Evolutionary conservation across 805 yeast species (phyloP).

Genomic region (Saturnispora zaruensis): DNA sequence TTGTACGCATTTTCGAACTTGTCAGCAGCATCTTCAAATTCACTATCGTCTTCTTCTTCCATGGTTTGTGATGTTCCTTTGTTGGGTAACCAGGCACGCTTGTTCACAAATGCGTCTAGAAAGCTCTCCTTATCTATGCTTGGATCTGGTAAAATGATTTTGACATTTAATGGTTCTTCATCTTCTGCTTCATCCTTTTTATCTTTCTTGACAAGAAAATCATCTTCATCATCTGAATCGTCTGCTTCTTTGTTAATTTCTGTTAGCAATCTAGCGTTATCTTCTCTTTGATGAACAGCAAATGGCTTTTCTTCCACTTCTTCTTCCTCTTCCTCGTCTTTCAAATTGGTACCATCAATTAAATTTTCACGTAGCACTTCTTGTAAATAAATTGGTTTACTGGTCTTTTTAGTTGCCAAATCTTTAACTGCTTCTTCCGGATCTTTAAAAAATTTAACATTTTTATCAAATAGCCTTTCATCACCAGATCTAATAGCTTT

Average conservation of each 20-base stretch:
- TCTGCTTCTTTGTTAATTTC: slow-evolving; percentile 65
- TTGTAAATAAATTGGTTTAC: slow-evolving; percentile 76
- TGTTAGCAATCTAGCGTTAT: slow-evolving; percentile 58
- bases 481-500: slow-evolving; percentile 64
- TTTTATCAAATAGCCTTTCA: slow-evolving; percentile 54
- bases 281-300: slow-evolving; percentile 67
- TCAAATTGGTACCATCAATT: slow-evolving; percentile 53
- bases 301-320: slow-evolving; percentile 58
- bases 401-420: slow-evolving; percentile 23
- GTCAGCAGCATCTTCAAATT: slow-evolving; percentile 88
- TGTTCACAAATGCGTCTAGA: slow-evolving; percentile 59
- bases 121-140: slow-evolving; percentile 51
- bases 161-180: slow-evolving; percentile 16
- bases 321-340: slow-evolving; percentile 45
- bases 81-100: slow-evolving; percentile 85
- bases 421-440: slow-evolving; percentile 50
- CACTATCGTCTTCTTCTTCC: slow-evolving; percentile 63
- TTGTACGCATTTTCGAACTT: slow-evolving; percentile 87
- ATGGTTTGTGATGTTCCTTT: slow-evolving; percentile 41
- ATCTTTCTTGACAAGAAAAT: slow-evolving; percentile 53
- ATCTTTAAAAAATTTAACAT: slow-evolving; percentile 63
- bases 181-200: slow-evolving; percentile 22
- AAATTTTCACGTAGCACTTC: slow-evolving; percentile 87
- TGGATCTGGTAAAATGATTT: slow-evolving; percentile 57
- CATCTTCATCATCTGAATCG: slow-evolving; percentile 30